phyloP scores from a whole-genome alignment of 257 asterid genomes.

The Solanum commersonii region DNA sequence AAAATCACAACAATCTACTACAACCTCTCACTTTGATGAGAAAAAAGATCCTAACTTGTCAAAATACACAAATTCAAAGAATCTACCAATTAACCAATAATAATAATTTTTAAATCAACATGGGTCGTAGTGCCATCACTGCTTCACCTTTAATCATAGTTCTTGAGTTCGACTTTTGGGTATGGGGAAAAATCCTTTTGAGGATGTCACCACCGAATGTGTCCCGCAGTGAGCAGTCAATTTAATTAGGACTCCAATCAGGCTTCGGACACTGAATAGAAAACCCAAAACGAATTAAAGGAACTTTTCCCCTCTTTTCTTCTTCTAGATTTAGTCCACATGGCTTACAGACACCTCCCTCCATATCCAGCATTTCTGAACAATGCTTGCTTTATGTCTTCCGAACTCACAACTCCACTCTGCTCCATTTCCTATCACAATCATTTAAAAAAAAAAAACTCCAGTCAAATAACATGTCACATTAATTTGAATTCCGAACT shows the following conservation, averaged over 20 bases:
- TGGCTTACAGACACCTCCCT: conserved; percentile 39
- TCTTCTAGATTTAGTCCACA: not conserved
- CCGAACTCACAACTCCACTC: conserved; percentile 29
- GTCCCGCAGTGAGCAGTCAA: too few species aligned
- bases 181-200: too few species aligned
- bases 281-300: not conserved
- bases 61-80: not conserved
- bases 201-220: not conserved
- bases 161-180: too few species aligned
- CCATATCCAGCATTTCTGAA: conserved; percentile 70
- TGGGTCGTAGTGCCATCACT: not conserved
- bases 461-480: not conserved
- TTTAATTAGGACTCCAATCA: too few species aligned
- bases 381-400: conserved; percentile 62
- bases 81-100: not conserved
- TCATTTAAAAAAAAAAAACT: not conserved
- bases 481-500: not conserved
- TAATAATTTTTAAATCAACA: too few species aligned
- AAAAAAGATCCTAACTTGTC: not conserved
- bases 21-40: not conserved
- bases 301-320: not conserved
- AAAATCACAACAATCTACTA: not conserved
- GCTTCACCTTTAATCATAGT: rapidly evolving
- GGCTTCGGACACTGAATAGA: not conserved
- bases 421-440: conserved; percentile 41